Percentiles rank a stretch among this genome's conserved stretches.
These are phyloP conservation scores for Elsinoe fawcettii DNA, from an alignment of 2,329 filamentous ascomycete genomes.

Conservation along the genomic window DNA sequence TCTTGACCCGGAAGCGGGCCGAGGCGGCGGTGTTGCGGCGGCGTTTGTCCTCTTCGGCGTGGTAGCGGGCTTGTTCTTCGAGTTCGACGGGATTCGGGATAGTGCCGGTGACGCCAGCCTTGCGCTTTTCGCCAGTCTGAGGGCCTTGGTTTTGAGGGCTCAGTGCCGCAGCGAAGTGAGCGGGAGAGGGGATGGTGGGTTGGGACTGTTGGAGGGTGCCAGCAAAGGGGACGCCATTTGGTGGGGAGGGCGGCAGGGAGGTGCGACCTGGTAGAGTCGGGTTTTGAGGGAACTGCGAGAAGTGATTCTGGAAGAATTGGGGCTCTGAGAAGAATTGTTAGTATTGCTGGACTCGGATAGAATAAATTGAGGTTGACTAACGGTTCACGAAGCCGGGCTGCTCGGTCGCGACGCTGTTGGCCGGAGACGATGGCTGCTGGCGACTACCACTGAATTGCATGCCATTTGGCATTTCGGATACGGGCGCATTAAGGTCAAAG, in stretches of 20 bases:
- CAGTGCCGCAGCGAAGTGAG: constrained; percentile 19
- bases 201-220: constrained; percentile 13
- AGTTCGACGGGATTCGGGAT: constrained; percentile 30
- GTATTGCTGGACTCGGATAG: not conserved
- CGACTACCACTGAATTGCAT: constrained; percentile 7
- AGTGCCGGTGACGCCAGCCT: constrained; percentile 30
- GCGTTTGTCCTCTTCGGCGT: constrained; percentile 47
- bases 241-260: constrained; percentile 23
- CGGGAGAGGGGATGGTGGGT: constrained; percentile 20
- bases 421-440: constrained; percentile 14
- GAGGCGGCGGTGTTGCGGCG: constrained; percentile 47
- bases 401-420: constrained; percentile 14
- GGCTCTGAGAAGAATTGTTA: not conserved
- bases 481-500: constrained; percentile 47
- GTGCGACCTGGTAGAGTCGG: constrained; percentile 31
- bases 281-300: constrained; percentile 41
- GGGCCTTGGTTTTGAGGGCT: constrained; percentile 15
- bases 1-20: constrained; percentile 47
- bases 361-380: not conserved
- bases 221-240: constrained; percentile 21
- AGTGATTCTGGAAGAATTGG: constrained; percentile 26
- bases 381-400: constrained; percentile 15
- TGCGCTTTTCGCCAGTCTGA: constrained; percentile 39
- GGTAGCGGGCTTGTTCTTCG: constrained; percentile 40
- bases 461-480: not conserved